phyloP scores from a whole-genome alignment of 2,329 filamentous ascomycete genomes.

The Metarhizium sp. region DNA sequence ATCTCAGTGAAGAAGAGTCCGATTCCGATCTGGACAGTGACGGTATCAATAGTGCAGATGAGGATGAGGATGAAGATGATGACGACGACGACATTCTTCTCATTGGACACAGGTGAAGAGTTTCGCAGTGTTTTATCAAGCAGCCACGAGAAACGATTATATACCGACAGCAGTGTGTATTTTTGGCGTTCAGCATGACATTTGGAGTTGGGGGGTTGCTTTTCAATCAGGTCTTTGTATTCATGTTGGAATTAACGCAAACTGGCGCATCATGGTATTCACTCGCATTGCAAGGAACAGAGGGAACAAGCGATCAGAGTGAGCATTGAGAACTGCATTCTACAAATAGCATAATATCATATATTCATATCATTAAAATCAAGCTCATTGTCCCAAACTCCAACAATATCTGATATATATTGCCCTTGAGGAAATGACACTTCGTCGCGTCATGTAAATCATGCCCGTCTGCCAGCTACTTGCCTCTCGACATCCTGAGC shows the following conservation, averaged over 20 bases:
- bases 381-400: neutral
- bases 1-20: slow-evolving; percentile 33
- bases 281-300: neutral
- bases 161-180: neutral
- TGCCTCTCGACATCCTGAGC: slow-evolving; percentile 38
- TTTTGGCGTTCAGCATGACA: neutral
- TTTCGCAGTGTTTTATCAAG: neutral
- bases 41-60: slow-evolving; percentile 28
- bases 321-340: neutral
- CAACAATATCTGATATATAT: neutral
- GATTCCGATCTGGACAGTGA: slow-evolving; percentile 30
- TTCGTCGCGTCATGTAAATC: neutral
- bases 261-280: neutral
- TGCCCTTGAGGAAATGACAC: neutral
- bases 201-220: neutral
- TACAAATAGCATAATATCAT: neutral
- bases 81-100: slow-evolving; percentile 37
- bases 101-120: slow-evolving; percentile 37
- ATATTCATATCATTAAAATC: neutral
- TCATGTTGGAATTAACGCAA: neutral
- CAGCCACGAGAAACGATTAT: neutral
- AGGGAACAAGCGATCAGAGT: neutral
- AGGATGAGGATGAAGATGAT: slow-evolving; percentile 39
- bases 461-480: neutral
- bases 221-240: neutral